Evolutionary conservation across 768 basidiomycete species (phyloP).

Genomic region (Rhodotorula kratochvilovae): DNA sequence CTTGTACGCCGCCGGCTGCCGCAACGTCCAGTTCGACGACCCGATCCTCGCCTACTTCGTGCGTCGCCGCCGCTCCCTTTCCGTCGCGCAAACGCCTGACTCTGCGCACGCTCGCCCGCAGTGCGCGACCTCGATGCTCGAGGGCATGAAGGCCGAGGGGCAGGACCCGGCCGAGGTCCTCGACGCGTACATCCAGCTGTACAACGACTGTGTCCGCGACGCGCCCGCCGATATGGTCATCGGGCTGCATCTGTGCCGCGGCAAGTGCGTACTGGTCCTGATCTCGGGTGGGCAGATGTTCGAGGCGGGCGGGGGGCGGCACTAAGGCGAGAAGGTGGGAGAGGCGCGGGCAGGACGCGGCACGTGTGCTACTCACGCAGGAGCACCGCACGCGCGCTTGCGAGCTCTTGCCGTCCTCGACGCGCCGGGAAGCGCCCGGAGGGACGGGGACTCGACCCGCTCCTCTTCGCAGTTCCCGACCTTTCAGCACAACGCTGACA

Average conservation of each 20-base stretch:
- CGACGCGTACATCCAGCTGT: slow-evolving; percentile 62
- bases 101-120: slow-evolving; percentile 35
- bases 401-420: too few relatives aligned
- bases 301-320: too few relatives aligned
- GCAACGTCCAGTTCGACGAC: slow-evolving; percentile 54
- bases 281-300: too few relatives aligned
- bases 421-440: too few relatives aligned
- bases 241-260: slow-evolving; percentile 44
- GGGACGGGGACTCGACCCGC: too few relatives aligned
- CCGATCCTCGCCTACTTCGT: slow-evolving; percentile 58
- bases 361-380: too few relatives aligned
- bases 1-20: slow-evolving; percentile 52
- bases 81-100: slow-evolving; percentile 47
- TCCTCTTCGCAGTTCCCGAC: too few relatives aligned
- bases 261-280: slow-evolving; percentile 25
- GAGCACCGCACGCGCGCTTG: too few relatives aligned
- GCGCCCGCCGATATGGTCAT: slow-evolving; percentile 43
- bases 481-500: too few relatives aligned
- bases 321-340: too few relatives aligned
- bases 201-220: slow-evolving; percentile 48
- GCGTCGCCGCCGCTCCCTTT: slow-evolving; percentile 62
- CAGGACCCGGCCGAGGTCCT: slow-evolving; percentile 63
- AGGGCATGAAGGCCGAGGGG: slow-evolving; percentile 60
- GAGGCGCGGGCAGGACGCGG: too few relatives aligned
- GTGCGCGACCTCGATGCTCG: slow-evolving; percentile 58